Evolutionary conservation across 2,329 filamentous ascomycete genomes (phyloP).

Genomic region (Sclerotinia subarctica): DNA sequence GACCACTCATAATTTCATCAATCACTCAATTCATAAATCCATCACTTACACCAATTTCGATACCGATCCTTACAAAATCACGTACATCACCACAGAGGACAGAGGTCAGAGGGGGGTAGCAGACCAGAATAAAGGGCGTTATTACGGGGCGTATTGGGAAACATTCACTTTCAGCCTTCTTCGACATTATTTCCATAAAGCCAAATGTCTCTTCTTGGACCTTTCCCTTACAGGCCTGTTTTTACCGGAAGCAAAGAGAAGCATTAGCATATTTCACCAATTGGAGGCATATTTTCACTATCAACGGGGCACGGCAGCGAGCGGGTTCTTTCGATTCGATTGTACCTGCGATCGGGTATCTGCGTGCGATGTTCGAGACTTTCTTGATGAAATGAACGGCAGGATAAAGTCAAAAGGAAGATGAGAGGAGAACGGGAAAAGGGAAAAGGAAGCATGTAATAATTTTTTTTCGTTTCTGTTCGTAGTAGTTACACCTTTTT

Average conservation of each 20-base stretch:
- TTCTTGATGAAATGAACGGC: slow-evolving; percentile 19
- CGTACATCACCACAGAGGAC: slow-evolving; percentile 12
- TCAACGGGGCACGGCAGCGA: slow-evolving; percentile 10
- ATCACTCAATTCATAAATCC: slow-evolving; percentile 11
- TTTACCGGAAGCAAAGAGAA: slow-evolving; percentile 5
- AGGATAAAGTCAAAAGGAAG: slow-evolving; percentile 20
- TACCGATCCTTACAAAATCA: slow-evolving; percentile 7
- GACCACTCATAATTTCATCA: slow-evolving; percentile 21
- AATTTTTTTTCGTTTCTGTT: slow-evolving; percentile 27
- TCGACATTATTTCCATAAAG: slow-evolving; percentile 5
- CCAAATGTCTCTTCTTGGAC: background rate
- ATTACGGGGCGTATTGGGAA: slow-evolving; percentile 15
- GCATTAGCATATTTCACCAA: slow-evolving; percentile 21
- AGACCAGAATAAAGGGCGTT: slow-evolving; percentile 15
- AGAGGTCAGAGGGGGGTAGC: background rate
- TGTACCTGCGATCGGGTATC: slow-evolving; percentile 15
- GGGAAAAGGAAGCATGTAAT: slow-evolving; percentile 29
- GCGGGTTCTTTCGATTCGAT: slow-evolving; percentile 16
- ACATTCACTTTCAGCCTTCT: slow-evolving; percentile 14
- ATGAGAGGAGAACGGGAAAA: slow-evolving; percentile 19
- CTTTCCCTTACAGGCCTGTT: background rate
- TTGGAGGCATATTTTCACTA: slow-evolving; percentile 13
- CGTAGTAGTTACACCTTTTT: slow-evolving; percentile 26
- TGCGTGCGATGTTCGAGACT: slow-evolving; percentile 10
- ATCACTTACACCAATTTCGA: slow-evolving; percentile 18